Percentiles rank a stretch among this genome's conserved stretches.
Conservation (phyloP, 2,329 filamentous ascomycete genomes). For the Dothideomycetes sp. region DNA sequence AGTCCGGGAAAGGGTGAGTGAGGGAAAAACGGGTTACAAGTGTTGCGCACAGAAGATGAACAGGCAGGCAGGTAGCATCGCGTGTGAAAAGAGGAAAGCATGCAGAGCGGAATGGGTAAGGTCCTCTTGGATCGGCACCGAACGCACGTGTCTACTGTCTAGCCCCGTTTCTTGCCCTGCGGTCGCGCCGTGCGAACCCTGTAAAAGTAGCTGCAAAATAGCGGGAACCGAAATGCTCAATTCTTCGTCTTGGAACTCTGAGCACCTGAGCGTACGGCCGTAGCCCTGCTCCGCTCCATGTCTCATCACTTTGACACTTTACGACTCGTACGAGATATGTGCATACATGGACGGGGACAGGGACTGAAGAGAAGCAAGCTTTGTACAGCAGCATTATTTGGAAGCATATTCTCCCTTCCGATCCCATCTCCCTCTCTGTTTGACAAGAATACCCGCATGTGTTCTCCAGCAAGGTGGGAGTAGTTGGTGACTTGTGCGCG, state of each 20-base stretch:
- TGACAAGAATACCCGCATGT: no score
- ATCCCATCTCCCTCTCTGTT: background rate
- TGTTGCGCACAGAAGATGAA: constrained; percentile 6
- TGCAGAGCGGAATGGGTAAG: constrained; percentile 13
- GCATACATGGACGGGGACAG: constrained; percentile 9
- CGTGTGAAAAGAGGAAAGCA: constrained; percentile 11
- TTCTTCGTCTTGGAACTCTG: constrained; percentile 6
- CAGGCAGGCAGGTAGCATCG: constrained; percentile 9
- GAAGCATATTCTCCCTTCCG: background rate
- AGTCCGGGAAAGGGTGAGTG: background rate
- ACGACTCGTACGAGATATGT: no score
- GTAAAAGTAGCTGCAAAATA: no score
- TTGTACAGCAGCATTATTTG: constrained; percentile 8
- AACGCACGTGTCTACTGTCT: constrained; percentile 7
- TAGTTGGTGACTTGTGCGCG: no score
- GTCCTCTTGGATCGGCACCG: constrained; percentile 10
- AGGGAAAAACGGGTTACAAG: constrained; percentile 8
- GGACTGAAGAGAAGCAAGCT: background rate
- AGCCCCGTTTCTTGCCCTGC: constrained; percentile 10
- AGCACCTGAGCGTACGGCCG: constrained; percentile 10
- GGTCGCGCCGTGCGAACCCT: constrained; percentile 8
- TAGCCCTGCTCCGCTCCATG: constrained; percentile 8
- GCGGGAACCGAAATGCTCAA: constrained; percentile 9
- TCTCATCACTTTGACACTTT: constrained; percentile 4
- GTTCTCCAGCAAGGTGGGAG: no score